These are phyloP conservation scores for Dactylis glomerata DNA, from an alignment of 176 grass and related monocot genomes.

Conservation along the genomic window DNA sequence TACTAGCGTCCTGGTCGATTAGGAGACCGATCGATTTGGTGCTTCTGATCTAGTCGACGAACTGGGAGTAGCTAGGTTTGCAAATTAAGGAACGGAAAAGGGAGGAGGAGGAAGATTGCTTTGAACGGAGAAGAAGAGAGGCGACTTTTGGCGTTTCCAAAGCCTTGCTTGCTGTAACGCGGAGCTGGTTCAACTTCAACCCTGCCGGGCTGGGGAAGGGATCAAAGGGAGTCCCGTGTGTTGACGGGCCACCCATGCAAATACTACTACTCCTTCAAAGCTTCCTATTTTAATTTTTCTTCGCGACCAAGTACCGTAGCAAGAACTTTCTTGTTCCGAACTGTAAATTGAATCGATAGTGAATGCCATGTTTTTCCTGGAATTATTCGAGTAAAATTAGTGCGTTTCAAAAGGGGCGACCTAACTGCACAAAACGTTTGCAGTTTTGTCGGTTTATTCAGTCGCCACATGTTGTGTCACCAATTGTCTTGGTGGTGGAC, in stretches of 20 bases:
- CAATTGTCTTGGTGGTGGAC: neutral
- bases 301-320: neutral
- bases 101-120: constrained; percentile 6
- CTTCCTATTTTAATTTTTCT: neutral
- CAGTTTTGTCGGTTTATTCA: neutral
- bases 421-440: neutral
- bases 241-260: neutral
- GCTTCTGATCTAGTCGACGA: neutral
- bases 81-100: neutral
- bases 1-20: neutral
- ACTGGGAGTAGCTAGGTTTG: neutral
- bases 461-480: neutral
- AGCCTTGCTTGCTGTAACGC: neutral
- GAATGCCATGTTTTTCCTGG: neutral
- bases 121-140: constrained; percentile 35
- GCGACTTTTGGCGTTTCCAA: constrained; percentile 43
- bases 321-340: neutral
- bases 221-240: neutral
- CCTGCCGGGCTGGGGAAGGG: neutral
- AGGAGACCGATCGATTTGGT: neutral
- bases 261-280: neutral
- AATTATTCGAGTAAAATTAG: neutral
- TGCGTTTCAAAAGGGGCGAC: neutral
- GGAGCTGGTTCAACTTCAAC: constrained; percentile 6
- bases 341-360: neutral